A percentile compares a stretch with the other conserved stretches of the same genome.
Evolutionary conservation across 768 basidiomycete species (phyloP).

Genomic region (Fomitopsis pulvina): DNA sequence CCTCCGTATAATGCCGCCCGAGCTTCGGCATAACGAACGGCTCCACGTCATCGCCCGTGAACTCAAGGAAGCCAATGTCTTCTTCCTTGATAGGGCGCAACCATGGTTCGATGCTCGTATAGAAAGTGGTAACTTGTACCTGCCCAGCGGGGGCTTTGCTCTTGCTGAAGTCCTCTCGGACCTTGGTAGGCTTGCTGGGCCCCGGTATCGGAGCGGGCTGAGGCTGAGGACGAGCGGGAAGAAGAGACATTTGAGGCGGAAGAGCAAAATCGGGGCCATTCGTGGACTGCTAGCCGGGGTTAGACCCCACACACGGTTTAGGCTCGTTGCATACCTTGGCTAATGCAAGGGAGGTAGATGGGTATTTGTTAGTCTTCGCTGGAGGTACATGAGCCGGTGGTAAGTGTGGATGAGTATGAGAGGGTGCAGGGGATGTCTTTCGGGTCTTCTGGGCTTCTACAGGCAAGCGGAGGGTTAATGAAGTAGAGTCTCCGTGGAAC

Average conservation of each 20-base stretch:
- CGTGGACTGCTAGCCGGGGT: constrained; percentile 1
- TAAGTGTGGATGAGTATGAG: constrained; percentile 27
- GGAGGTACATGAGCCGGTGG: constrained; percentile 27
- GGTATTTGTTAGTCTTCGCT: constrained; percentile 52
- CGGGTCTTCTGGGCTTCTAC: constrained; percentile 38
- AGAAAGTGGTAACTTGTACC: constrained; percentile 69
- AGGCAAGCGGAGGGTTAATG: background rate
- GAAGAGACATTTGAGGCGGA: constrained; percentile 41
- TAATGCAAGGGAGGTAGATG: constrained; percentile 33
- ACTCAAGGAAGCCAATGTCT: constrained; percentile 90
- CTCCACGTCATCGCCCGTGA: constrained; percentile 85
- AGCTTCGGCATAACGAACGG: constrained; percentile 83
- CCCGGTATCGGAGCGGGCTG: constrained; percentile 62
- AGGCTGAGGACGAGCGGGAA: constrained; percentile 57
- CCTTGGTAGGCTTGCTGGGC: constrained; percentile 79
- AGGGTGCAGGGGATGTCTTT: constrained; percentile 51
- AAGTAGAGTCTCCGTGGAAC: background rate
- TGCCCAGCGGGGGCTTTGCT: constrained; percentile 65
- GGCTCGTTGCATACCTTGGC: constrained; percentile 38
- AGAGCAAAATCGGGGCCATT: constrained; percentile 58
- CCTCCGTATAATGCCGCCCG: constrained; percentile 81
- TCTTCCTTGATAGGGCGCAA: constrained; percentile 88
- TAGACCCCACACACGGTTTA: background rate
- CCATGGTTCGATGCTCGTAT: constrained; percentile 85
- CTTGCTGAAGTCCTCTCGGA: constrained; percentile 86